Conservation (phyloP, 345 rosid species). For the Linum lewisii region DNA sequence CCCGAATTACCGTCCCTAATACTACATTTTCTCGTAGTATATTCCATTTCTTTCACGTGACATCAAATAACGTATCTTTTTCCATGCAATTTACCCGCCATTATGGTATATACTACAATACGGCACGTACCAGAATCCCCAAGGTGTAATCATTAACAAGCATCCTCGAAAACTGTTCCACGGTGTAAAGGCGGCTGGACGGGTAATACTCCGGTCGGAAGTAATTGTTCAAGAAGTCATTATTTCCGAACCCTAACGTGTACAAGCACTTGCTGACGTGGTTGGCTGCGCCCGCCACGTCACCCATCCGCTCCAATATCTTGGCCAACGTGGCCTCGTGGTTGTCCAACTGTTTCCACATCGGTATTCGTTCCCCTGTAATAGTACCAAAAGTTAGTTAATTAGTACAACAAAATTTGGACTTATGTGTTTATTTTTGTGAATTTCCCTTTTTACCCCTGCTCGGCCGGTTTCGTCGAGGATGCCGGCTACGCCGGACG, state of each 20-base stretch:
- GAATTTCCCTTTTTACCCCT: neutral
- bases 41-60: no score
- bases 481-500: neutral
- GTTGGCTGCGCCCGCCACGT: neutral
- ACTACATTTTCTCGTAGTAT: no score
- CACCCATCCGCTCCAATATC: neutral
- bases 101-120: no score
- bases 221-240: neutral
- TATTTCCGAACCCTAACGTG: neutral
- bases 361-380: neutral
- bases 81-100: no score
- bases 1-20: no score
- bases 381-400: no score
- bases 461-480: neutral
- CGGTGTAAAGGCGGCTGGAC: neutral
- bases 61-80: no score
- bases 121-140: neutral
- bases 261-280: neutral
- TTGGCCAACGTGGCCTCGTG: neutral
- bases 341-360: neutral
- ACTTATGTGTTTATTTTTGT: no score
- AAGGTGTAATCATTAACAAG: neutral
- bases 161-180: neutral
- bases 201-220: neutral
- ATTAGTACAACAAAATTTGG: no score